Conservation (phyloP, 2,329 filamentous ascomycete genomes). For the Sporothrix pallida region DNA sequence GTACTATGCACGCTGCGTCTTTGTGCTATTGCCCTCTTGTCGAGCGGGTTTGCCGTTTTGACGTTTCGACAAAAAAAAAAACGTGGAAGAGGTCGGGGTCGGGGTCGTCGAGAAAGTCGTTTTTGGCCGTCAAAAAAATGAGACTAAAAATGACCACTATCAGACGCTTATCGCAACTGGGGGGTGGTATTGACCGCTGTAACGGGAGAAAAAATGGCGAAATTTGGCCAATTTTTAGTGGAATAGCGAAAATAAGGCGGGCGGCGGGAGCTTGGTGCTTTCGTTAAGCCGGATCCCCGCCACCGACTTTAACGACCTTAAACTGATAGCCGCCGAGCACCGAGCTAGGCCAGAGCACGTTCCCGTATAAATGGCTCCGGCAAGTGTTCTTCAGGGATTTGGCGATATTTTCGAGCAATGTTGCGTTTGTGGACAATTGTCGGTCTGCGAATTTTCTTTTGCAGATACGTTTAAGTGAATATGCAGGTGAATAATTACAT, state of each 20-base stretch:
- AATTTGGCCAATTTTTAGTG: background rate
- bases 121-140: slow-evolving; percentile 25
- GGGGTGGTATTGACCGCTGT: slow-evolving; percentile 19
- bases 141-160: slow-evolving; percentile 9
- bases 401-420: background rate
- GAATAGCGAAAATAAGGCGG: slow-evolving; percentile 9
- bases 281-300: slow-evolving; percentile 7
- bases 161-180: slow-evolving; percentile 23
- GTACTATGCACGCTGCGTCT: background rate
- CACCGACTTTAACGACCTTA: slow-evolving; percentile 31
- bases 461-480: slow-evolving; percentile 4
- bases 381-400: background rate
- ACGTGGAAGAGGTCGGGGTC: background rate
- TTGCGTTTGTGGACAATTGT: background rate
- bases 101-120: background rate
- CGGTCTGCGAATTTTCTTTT: background rate
- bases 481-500: slow-evolving; percentile 4
- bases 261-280: slow-evolving; percentile 8
- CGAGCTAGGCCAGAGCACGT: background rate
- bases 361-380: slow-evolving; percentile 6
- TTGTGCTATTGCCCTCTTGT: background rate
- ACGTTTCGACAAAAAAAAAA: background rate
- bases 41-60: slow-evolving; percentile 5
- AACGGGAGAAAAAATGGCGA: background rate
- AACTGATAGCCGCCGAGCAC: background rate